Percentiles rank a stretch among this genome's conserved stretches.
Conservation (phyloP, 1,139 yeast species). For the Meyerozyma elateridarum region DNA sequence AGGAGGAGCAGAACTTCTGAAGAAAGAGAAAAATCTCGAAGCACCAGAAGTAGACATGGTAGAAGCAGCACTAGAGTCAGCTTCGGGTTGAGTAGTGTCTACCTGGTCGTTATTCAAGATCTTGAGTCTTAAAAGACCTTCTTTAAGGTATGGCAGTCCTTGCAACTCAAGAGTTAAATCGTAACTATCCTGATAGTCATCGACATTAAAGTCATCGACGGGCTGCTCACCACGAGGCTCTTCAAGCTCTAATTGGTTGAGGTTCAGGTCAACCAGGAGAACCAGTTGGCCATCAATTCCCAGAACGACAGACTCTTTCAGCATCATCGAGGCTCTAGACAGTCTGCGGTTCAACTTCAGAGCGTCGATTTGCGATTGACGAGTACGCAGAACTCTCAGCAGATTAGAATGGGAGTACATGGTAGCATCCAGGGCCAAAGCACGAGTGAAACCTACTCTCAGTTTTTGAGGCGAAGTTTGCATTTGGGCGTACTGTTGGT, state of each 20-base stretch:
- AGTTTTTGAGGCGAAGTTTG: conserved; percentile 6
- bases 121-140: conserved; percentile 59
- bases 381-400: conserved; percentile 18
- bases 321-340: conserved; percentile 34
- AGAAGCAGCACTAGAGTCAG: conserved; percentile 22
- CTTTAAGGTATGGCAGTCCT: conserved; percentile 79
- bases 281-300: conserved; percentile 32
- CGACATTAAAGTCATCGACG: conserved; percentile 37
- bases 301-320: conserved; percentile 20
- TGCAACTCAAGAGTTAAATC: conserved; percentile 59
- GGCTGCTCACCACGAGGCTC: conserved; percentile 14
- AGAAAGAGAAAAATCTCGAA: conserved; percentile 24
- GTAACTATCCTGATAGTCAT: conserved; percentile 45
- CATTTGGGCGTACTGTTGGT: conserved; percentile 19
- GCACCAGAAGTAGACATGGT: conserved; percentile 16
- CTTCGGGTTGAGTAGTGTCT: conserved; percentile 20
- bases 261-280: conserved; percentile 32
- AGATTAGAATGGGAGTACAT: conserved; percentile 22
- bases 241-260: conserved; percentile 16
- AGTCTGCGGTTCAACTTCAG: conserved; percentile 31
- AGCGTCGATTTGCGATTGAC: conserved; percentile 25
- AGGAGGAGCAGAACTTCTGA: conserved; percentile 14
- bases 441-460: conserved; percentile 43
- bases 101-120: conserved; percentile 39
- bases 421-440: conserved; percentile 31